phyloP scores from a whole-genome alignment of 2,329 filamentous ascomycete species.

The Aspergillus brunneoviolaceus region DNA sequence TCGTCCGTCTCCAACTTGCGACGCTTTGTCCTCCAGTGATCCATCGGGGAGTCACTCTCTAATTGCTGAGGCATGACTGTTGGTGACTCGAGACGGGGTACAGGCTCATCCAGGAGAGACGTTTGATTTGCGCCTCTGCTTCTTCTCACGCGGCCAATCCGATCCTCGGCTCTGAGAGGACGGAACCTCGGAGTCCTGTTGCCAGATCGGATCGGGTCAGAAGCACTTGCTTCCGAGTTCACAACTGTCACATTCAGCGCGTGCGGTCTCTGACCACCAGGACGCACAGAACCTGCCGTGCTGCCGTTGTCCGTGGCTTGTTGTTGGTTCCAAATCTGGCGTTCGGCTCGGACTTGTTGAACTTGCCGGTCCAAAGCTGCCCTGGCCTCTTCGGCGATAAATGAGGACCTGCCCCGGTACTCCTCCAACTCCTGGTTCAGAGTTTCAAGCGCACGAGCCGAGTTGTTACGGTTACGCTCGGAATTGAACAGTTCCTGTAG shows the following conservation, averaged over 20 bases:
- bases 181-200: conserved; percentile 23
- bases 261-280: conserved; percentile 16
- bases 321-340: conserved; percentile 10
- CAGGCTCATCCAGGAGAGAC: conserved; percentile 27
- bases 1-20: conserved; percentile 69
- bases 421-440: conserved; percentile 42
- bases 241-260: conserved; percentile 13
- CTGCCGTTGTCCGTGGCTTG: conserved; percentile 13
- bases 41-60: conserved; percentile 26
- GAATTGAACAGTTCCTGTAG: conserved; percentile 41
- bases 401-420: conserved; percentile 13
- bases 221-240: conserved; percentile 20
- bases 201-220: conserved; percentile 14
- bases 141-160: conserved; percentile 12
- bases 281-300: conserved; percentile 13
- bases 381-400: conserved; percentile 25
- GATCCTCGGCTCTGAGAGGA: conserved; percentile 23
- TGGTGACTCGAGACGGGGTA: conserved; percentile 28
- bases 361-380: conserved; percentile 28
- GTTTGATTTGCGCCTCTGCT: conserved; percentile 19
- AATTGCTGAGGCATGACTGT: conserved; percentile 27
- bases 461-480: conserved; percentile 33
- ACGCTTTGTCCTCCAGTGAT: conserved; percentile 60
- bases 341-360: conserved; percentile 22
- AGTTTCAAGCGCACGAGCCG: conserved; percentile 37